Conservation (phyloP, 345 rosid species). For the Eucalyptus regnans region DNA sequence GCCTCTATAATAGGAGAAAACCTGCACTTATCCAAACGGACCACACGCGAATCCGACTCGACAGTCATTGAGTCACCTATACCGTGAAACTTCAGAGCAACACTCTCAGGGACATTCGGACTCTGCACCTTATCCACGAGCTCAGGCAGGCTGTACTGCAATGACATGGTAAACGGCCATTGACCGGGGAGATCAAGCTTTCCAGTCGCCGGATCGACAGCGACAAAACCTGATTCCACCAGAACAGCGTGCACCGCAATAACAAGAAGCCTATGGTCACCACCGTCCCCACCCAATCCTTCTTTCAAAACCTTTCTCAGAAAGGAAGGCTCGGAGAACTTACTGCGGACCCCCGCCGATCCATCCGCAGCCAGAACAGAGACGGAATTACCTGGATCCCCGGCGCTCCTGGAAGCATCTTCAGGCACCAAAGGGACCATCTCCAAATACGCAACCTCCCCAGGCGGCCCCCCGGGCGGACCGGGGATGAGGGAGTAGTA, state of each 20-base stretch:
- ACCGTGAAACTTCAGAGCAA: too few species aligned
- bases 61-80: too few species aligned
- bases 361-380: not conserved
- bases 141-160: too few species aligned
- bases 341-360: conserved; percentile 1
- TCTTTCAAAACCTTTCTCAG: conserved; percentile 36
- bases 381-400: not conserved
- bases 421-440: not conserved
- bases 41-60: too few species aligned
- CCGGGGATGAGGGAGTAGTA: conserved; percentile 29
- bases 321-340: conserved; percentile 41
- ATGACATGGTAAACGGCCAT: too few species aligned
- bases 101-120: too few species aligned
- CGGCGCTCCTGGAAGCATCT: not conserved
- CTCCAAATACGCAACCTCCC: not conserved
- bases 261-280: conserved; percentile 24
- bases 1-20: too few species aligned
- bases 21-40: too few species aligned
- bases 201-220: conserved; percentile 17
- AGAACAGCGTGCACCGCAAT: conserved; percentile 61
- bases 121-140: too few species aligned
- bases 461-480: not conserved
- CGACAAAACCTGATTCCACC: conserved; percentile 55
- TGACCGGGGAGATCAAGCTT: not conserved
- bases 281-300: conserved; percentile 20